Base-by-base conservation (phyloP, 768 basidiomycete species). In the Boletus vinaceobasis region DNA sequence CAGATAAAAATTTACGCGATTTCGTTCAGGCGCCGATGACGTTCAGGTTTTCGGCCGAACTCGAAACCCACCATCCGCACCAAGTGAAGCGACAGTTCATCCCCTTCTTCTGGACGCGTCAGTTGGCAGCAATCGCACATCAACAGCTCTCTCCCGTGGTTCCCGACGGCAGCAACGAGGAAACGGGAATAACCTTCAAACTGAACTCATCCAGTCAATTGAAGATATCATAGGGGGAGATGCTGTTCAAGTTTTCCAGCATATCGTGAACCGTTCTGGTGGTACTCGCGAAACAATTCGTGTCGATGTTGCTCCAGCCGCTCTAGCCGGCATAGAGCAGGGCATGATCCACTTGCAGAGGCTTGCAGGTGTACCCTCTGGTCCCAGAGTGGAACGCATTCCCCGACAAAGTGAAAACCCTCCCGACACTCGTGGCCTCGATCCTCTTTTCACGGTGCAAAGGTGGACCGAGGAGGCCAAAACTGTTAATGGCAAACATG, bases 401-500 rank as follows among this genome's bases (percentile, higher is more conserved):
- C 68, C 78, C 11, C 75, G 78, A 42, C 73, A 72, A 55, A 55
- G 72, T 7, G 82, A 84, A 56, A 78, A 73, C 38, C 84, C 83
- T 36, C 31, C 62, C 14, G 70, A 71, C 35, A 45, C 57, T 0
- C 70, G 61, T 39, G 85, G 84, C 43, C 86, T 93, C 46, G 85
- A 89, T 32, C 92, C 93, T 2, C 73, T 91, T 51, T 77, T 89
- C 10, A 96, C 94, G 1, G 66, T 86, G 31, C 89, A 92, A 63
- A 82, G 95, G 53, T 98, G 95, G 95, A 75, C 81, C 1, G 93
- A 96, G 66, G 94, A 96, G 69, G 84, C 83, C 56, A 90, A 88
- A 65, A 85, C 90, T 32, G 73, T 90, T 23, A 86, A 93, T 53
- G 87, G 89, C 15, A 84, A 85, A 59, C 87, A 88, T 55, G 81